phyloP scores from a whole-genome alignment of 805 yeast genomes.

The Helenozyma baotianmanensis region DNA sequence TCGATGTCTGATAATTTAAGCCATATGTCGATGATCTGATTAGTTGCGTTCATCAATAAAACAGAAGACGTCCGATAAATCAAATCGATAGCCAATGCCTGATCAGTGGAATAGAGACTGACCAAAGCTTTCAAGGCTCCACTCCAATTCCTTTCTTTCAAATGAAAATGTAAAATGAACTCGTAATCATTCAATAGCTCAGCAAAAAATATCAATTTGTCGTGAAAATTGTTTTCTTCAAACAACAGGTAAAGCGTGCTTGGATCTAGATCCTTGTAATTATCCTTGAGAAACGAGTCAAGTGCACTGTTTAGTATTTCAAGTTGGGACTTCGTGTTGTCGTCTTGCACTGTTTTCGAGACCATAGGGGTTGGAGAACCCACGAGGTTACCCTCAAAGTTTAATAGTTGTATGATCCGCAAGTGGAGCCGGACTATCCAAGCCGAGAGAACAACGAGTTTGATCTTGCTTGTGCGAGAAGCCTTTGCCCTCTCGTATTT shows the following conservation, averaged over 20 bases:
- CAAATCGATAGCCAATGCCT: slow-evolving; percentile 19
- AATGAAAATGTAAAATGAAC: slow-evolving; percentile 65
- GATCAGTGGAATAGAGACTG: slow-evolving; percentile 43
- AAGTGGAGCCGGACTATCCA: slow-evolving; percentile 63
- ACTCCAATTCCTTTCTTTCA: slow-evolving; percentile 67
- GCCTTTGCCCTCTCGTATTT: slow-evolving; percentile 24
- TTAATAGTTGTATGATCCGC: slow-evolving; percentile 34
- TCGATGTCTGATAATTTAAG: slow-evolving; percentile 51
- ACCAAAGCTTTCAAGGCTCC: slow-evolving; percentile 59
- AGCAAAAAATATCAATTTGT: slow-evolving; percentile 65
- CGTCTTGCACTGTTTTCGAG: too few species aligned
- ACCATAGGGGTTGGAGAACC: too few species aligned
- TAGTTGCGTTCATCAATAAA: slow-evolving; percentile 63
- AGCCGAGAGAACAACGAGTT: slow-evolving; percentile 48
- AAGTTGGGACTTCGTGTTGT: too few species aligned
- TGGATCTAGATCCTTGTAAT: slow-evolving; percentile 52
- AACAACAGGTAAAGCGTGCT: slow-evolving; percentile 71
- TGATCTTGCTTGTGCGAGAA: slow-evolving; percentile 24
- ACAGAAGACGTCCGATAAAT: slow-evolving; percentile 69
- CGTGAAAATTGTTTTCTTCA: slow-evolving; percentile 57
- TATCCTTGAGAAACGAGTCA: slow-evolving; percentile 48
- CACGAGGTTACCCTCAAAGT: too few species aligned
- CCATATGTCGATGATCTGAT: slow-evolving; percentile 75
- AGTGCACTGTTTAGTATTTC: slow-evolving; percentile 10
- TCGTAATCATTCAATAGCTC: slow-evolving; percentile 62